Evolutionary conservation across 1,284 basidiomycete genomes (phyloP), one percentile per base, ranked within the genome.

Genomic region (Pisolithus thermaeus): DNA sequence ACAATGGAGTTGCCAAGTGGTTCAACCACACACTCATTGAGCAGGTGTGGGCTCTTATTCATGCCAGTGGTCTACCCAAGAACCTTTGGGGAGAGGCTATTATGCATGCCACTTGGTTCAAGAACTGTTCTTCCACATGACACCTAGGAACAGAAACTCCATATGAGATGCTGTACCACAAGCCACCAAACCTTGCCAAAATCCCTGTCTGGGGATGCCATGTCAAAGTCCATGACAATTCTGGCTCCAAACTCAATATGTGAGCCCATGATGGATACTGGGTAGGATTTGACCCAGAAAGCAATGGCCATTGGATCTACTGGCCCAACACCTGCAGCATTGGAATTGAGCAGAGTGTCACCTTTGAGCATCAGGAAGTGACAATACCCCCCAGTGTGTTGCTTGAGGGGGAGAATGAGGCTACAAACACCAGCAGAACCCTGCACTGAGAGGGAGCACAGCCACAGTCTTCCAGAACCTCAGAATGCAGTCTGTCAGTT

Each of bases 41-140:
- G 14, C 6, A n/a, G 1, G 42, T 44, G 14, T n/a, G 3, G 2
- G 11, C 42, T 16, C 16, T 44, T 23, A 2, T 43, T 11, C 22
- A 36, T 27, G 27, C 20, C 1, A 52, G 47, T 7, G 20, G 47
- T 0, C 5, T 52, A 0, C 69, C 69, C 0, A 60, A 57, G 22
- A 59, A 38, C 7, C 52, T 74, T 0, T 75, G 71, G 73, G 68
- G 56, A 0, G 64, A 74, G 39, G 71, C 69, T 0, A 52, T 61
- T 0, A 9, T 40, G 2, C 67, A 74, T 48, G 62, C 62, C 1
- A 59, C 67, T 0, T 77, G 69, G 61, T 44, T 75, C 25, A 62
- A 69, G 55, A 77, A 77, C 52, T 49, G 68, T 2, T 68, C 66
- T 0, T 56, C 63, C 0, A 72, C 68, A 0, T 57, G 60, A 4